phyloP scores from a whole-genome alignment of 805 yeast species.

The Candida sphagnicola region DNA sequence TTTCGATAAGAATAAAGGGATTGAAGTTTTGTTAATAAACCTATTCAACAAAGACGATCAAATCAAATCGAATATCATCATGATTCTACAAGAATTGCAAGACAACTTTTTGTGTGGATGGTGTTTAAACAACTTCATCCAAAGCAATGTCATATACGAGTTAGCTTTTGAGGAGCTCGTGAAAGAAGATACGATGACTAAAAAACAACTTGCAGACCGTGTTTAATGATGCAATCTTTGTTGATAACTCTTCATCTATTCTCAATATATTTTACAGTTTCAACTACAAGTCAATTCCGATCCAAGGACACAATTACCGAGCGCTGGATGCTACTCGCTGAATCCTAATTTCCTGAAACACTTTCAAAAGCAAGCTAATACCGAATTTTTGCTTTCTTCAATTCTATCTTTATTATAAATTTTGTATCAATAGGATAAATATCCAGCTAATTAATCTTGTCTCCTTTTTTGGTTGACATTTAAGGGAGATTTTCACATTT shows the following conservation, averaged over 20 bases:
- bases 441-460: neutral
- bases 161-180: constrained; percentile 35
- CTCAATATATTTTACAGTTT: too few species aligned
- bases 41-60: constrained; percentile 39
- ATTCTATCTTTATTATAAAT: too few species aligned
- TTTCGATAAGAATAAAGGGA: constrained; percentile 43
- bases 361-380: neutral
- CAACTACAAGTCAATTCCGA: too few species aligned
- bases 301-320: too few species aligned
- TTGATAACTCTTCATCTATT: too few species aligned
- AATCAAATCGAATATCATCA: constrained; percentile 34
- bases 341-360: too few species aligned
- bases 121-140: constrained; percentile 36
- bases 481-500: too few species aligned
- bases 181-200: constrained; percentile 4
- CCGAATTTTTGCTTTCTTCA: neutral
- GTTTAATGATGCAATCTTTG: too few species aligned
- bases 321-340: too few species aligned
- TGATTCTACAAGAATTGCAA: constrained; percentile 41
- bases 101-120: constrained; percentile 43
- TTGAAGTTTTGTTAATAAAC: constrained; percentile 37
- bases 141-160: constrained; percentile 36
- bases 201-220: neutral
- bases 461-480: too few species aligned
- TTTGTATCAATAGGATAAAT: neutral